A percentile compares a stretch with the other conserved stretches of the same genome.
Conservation (phyloP, 768 basidiomycete genomes). For the Gymnopilus junonius region DNA sequence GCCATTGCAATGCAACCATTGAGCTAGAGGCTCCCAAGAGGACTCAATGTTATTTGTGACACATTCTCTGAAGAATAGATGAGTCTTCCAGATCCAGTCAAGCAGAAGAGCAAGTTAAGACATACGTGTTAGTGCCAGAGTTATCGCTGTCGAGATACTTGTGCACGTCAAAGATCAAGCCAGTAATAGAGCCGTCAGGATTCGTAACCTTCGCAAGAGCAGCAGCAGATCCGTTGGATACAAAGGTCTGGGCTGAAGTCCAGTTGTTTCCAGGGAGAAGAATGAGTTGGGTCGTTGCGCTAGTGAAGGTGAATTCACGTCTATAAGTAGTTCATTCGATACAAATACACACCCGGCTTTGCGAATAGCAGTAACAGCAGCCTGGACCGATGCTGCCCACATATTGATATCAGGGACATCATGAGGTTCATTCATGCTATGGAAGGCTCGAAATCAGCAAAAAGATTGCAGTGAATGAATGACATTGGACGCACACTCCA, state of each 20-base stretch:
- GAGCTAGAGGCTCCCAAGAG: conserved; percentile 48
- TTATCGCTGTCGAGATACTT: conserved; percentile 64
- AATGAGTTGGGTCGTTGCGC: conserved; percentile 59
- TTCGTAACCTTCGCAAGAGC: conserved; percentile 50
- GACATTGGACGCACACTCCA: conserved; percentile 43
- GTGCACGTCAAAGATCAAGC: conserved; percentile 65
- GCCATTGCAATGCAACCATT: conserved; percentile 52
- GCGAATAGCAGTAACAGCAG: conserved; percentile 69
- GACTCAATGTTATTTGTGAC: conserved; percentile 56
- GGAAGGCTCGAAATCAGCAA: background rate
- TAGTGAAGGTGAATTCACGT: conserved; percentile 13
- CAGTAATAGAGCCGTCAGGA: conserved; percentile 45
- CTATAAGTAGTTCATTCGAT: too few relatives aligned
- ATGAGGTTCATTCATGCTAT: conserved; percentile 69
- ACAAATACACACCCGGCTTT: conserved; percentile 43
- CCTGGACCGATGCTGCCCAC: conserved; percentile 60
- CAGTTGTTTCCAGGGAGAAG: conserved; percentile 64
- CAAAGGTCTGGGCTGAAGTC: conserved; percentile 54
- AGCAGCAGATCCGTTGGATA: conserved; percentile 54
- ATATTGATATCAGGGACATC: conserved; percentile 51
- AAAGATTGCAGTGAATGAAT: background rate
- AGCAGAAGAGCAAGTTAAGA: background rate
- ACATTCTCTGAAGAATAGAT: conserved; percentile 39
- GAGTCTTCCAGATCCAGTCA: too few relatives aligned
- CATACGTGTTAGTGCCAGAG: conserved; percentile 32